Percentiles rank a stretch among this genome's conserved stretches.
Conservation (phyloP, 2,329 filamentous ascomycete genomes). For the Podosphaera fusca region DNA sequence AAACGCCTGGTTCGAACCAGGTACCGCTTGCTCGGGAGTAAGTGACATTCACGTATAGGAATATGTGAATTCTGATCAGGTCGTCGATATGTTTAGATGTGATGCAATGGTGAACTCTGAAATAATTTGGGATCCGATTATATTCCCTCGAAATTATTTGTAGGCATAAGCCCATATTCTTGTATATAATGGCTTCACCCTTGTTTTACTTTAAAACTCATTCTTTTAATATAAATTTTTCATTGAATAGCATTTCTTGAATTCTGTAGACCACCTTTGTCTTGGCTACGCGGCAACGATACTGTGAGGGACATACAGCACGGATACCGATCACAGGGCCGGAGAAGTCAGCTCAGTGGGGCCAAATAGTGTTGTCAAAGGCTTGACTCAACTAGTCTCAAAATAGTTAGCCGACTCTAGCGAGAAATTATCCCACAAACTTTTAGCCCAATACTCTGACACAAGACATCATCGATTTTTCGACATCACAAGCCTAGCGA, state of each 20-base stretch:
- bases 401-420: not conserved
- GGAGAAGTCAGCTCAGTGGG: too few species aligned
- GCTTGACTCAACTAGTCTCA: not conserved
- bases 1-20: not conserved
- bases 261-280: too few species aligned
- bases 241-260: too few species aligned
- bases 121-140: too few species aligned
- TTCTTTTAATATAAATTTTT: too few species aligned
- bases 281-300: too few species aligned
- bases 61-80: not conserved
- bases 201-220: too few species aligned
- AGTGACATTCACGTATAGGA: not conserved
- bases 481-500: conserved; percentile 12
- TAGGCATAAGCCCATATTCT: too few species aligned
- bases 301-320: too few species aligned
- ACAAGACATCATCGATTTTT: conserved; percentile 5
- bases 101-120: not conserved
- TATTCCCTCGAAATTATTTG: too few species aligned
- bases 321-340: not conserved
- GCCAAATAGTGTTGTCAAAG: not conserved
- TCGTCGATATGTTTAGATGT: not conserved
- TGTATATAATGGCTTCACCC: too few species aligned
- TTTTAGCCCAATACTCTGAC: conserved; percentile 1
- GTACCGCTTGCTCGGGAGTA: too few species aligned
- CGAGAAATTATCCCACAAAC: conserved; percentile 1